Base-by-base conservation (phyloP, 441 rosid genomes). In the Erysimum pusillum region DNA sequence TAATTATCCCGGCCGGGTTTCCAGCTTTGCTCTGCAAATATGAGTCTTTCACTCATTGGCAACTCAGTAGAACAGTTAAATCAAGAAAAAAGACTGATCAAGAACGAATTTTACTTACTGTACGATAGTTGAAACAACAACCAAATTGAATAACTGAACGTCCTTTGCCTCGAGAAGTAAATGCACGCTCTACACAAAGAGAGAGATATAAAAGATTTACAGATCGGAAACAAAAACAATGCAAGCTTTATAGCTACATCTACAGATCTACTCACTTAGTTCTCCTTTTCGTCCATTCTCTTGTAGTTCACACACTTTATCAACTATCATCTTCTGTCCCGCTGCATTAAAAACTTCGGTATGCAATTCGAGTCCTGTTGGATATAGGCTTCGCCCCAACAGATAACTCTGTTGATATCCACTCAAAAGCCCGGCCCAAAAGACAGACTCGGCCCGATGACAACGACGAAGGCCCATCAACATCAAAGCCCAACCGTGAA, bases 141-240 rank as follows among this genome's bases (percentile, higher is more conserved):
- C 98, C 98, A 67, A 93, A 93, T 63, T 96, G 99, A 52, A 96
- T 81, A 42, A 96, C 92, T 32, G 87, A 84, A 14, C 94, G 96
- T 25, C 97, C 99, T 86, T 96, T 96, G 60, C 97, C 97, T 80
- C 78, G 97, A 73, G 97, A 93, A 20, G 92, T 54, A 73, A 78
- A 93, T 4, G 97, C 90, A 73, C 87, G 84, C 34, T 70, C 99
- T 96, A 31, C 34, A 72, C 28, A 25, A 25, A 22, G 18, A 28
- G 25, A 62, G 22, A 68, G 45, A 59, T 17, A 4, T 2, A 20
- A 2, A 39, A 20, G 1, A 1, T 32, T 48, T 45, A 9, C 13
- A 10, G 5, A 38, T 22, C 7, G n/a, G 48, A 36, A 12, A 49
- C 12, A 15, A 70, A 17, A 36, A 35, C 11, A 13, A 52, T 7